These are phyloP conservation scores for Botryotinia globosa DNA, from an alignment of 2,329 filamentous ascomycete genomes.

Conservation along the genomic window DNA sequence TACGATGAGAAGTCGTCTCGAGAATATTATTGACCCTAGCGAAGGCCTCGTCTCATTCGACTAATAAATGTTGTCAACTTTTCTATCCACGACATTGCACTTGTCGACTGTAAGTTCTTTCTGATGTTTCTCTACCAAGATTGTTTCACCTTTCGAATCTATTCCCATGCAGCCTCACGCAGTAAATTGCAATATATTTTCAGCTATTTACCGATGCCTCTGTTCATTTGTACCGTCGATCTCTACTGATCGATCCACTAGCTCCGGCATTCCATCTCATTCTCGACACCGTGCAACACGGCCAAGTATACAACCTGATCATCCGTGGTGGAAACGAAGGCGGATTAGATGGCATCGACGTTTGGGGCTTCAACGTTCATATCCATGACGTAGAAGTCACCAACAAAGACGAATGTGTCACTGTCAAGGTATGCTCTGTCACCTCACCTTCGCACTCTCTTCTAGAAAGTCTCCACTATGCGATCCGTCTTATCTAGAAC, in stretches of 20 bases:
- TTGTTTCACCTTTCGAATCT: not conserved
- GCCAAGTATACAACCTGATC: slow-evolving; percentile 55
- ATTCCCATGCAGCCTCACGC: not conserved
- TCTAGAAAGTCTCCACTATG: not conserved
- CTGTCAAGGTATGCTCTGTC: slow-evolving; percentile 45
- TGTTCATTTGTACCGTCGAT: not conserved
- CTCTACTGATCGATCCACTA: not conserved
- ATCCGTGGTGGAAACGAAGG: slow-evolving; percentile 52
- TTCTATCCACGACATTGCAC: slow-evolving; percentile 28
- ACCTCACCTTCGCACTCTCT: slow-evolving; percentile 23
- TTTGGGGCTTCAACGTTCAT: slow-evolving; percentile 54
- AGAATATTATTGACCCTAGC: not conserved
- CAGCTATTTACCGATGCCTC: not conserved
- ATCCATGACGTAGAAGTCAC: slow-evolving; percentile 59
- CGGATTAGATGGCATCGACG: slow-evolving; percentile 55
- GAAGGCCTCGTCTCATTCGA: slow-evolving; percentile 27
- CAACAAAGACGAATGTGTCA: slow-evolving; percentile 61
- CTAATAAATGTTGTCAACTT: slow-evolving; percentile 24
- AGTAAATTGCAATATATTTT: not conserved
- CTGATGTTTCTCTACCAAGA: not conserved
- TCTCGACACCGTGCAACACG: slow-evolving; percentile 48
- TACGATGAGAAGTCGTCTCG: not conserved
- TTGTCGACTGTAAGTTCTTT: slow-evolving; percentile 26
- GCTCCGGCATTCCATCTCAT: slow-evolving; percentile 18
- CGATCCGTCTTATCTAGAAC: not conserved